Evolutionary conservation across 164 flowering plant species (phyloP), one percentile per base, ranked within the genome.

Genomic region (Nymphaea colorata): DNA sequence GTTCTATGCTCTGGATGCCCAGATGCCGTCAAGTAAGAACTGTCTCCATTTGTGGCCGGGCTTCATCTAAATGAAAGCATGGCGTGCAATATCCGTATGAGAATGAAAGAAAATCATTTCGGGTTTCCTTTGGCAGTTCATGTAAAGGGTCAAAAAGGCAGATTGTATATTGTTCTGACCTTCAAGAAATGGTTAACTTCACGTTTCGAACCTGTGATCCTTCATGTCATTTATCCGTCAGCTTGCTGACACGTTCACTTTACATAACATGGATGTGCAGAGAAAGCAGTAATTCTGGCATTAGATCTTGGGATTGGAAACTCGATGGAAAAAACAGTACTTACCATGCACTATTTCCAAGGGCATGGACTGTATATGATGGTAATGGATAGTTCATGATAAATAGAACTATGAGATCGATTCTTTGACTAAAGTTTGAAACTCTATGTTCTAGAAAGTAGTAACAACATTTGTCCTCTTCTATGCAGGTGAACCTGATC

Each of bases 221-320:
- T 25, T 25, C 36, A 25, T 25, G 36, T 25, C 36, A 25, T 25
- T 25, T 25, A 25, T 25, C 36, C 1, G 36, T 25, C 36, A 25
- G 36, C 36, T 25, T 25, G 36, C 36, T 51, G 5, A 51, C 57
- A 51, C 12, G 57, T 51, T 51, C 57, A 51, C 14, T 51, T 10
- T 51, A 15, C 12, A 51, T 51, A 51, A 51, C 57, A 51, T 51
- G 57, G 57, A 51, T 59, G 36, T 68, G 7, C 83, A 94, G 97
- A 69, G 84, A 81, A 59, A 69, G 53, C 66, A 68, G 77, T 62
- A 71, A 64, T 71, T 76, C 88, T 57, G 97, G 96, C 53, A 87
- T 91, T 80, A 84, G 76, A 73, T 86, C 91, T 67, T 94, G 99
- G 99, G 99, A 90, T 77, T 94, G 97, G 99, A 90, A 86, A 64